These are phyloP conservation scores for Arthrobotrys megalospora DNA, from an alignment of 2,329 filamentous ascomycete genomes.

Conservation along the genomic window DNA sequence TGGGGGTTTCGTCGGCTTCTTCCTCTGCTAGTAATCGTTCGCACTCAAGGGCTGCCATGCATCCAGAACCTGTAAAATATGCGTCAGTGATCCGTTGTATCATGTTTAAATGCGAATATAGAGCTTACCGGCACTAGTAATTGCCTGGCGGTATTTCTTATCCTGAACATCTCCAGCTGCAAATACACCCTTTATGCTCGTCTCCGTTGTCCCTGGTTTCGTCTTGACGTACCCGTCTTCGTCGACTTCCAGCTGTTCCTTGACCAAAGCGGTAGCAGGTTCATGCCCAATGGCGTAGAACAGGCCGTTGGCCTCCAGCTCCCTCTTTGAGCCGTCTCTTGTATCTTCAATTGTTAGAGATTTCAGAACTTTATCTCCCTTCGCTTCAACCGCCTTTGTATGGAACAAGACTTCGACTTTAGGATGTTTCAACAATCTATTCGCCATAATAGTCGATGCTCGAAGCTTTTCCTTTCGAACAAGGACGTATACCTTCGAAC, in stretches of 20 bases:
- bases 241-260: slow-evolving; percentile 89
- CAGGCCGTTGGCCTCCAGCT: slow-evolving; percentile 89
- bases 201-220: slow-evolving; percentile 87
- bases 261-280: slow-evolving; percentile 90
- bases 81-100: slow-evolving; percentile 15
- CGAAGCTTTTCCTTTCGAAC: slow-evolving; percentile 89
- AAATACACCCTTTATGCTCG: slow-evolving; percentile 91
- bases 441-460: slow-evolving; percentile 92
- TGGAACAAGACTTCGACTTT: slow-evolving; percentile 95
- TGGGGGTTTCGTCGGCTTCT: slow-evolving; percentile 64
- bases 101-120: slow-evolving; percentile 9
- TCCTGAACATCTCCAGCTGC: slow-evolving; percentile 98
- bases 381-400: slow-evolving; percentile 83
- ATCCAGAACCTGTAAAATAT: slow-evolving; percentile 80
- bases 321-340: slow-evolving; percentile 81
- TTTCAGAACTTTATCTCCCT: slow-evolving; percentile 91
- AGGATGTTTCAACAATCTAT: slow-evolving; percentile 82
- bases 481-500: slow-evolving; percentile 91
- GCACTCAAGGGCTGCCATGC: slow-evolving; percentile 93
- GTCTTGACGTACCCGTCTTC: slow-evolving; percentile 92
- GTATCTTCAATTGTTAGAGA: slow-evolving; percentile 87
- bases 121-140: slow-evolving; percentile 92
- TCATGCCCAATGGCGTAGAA: slow-evolving; percentile 99
- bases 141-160: slow-evolving; percentile 97
- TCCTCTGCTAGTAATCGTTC: slow-evolving; percentile 90